Conservation (phyloP, 495 filamentous ascomycete species). For the Aspergillus saccharolyticus region DNA sequence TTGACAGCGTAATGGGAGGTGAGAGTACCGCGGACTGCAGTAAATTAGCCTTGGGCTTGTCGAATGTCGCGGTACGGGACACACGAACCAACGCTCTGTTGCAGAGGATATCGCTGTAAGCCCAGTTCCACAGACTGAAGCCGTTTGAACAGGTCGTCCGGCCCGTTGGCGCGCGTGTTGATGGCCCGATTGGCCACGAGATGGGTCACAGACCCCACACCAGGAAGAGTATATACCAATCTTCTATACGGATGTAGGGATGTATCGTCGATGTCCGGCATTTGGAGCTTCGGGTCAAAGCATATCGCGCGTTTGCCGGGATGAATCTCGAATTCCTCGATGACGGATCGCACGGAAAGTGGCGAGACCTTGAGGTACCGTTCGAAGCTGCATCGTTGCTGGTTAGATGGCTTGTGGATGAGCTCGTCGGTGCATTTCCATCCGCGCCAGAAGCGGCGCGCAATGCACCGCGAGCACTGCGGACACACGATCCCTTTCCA, state of each 20-base stretch:
- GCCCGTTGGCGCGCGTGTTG: constrained; percentile 47
- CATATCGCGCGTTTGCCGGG: constrained; percentile 23
- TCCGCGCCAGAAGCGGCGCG: constrained; percentile 55
- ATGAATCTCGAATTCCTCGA: constrained; percentile 26
- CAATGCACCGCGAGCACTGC: constrained; percentile 59
- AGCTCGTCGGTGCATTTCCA: constrained; percentile 53
- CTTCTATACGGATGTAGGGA: constrained; percentile 22
- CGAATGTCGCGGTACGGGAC: not conserved
- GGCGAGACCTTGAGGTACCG: constrained; percentile 29
- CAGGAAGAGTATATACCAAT: constrained; percentile 31
- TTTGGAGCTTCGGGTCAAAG: constrained; percentile 12
- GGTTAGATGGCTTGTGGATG: not conserved
- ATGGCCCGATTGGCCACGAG: constrained; percentile 51
- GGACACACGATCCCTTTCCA: constrained; percentile 72
- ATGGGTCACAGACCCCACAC: constrained; percentile 57
- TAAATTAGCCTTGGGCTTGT: too few relatives aligned
- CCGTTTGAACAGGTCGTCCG: constrained; percentile 57
- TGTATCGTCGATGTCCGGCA: constrained; percentile 17
- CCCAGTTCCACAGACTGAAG: constrained; percentile 57
- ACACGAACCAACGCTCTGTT: constrained; percentile 35
- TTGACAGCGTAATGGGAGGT: constrained; percentile 69
- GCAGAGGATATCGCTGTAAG: constrained; percentile 50
- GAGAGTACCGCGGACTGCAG: constrained; percentile 39
- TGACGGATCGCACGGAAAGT: constrained; percentile 33
- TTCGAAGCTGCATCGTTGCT: constrained; percentile 45